Conservation (phyloP, 306 rosid species). For the Aeschynomene evenia region DNA sequence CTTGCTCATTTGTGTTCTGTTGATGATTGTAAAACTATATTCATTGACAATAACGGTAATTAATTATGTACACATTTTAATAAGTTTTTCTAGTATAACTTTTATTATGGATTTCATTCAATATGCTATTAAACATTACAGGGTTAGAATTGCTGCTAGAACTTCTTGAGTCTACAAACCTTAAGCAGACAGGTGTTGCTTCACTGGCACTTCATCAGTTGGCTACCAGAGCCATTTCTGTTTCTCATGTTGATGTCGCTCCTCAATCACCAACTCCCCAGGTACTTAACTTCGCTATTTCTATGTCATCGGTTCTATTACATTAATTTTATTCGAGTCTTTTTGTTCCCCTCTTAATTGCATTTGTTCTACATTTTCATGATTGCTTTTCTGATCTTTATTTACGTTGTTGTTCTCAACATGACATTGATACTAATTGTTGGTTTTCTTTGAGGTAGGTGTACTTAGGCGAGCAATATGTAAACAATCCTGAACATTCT, state of each 20-base stretch:
- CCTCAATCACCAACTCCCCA: constrained; percentile 85
- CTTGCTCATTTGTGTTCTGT: constrained; percentile 88
- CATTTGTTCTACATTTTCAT: background rate
- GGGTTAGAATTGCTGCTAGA: constrained; percentile 80
- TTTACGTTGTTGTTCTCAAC: background rate
- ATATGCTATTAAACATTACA: constrained; percentile 33
- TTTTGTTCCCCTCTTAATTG: background rate
- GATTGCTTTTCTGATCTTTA: background rate
- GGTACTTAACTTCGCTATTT: constrained; percentile 44
- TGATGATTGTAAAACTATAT: constrained; percentile 64
- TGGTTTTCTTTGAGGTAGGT: constrained; percentile 53
- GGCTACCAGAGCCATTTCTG: constrained; percentile 61
- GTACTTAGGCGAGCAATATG: constrained; percentile 70
- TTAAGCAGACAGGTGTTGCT: constrained; percentile 69
- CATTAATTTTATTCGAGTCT: background rate
- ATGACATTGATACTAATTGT: background rate
- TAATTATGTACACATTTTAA: background rate
- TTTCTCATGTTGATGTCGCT: constrained; percentile 70
- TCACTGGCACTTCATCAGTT: constrained; percentile 74
- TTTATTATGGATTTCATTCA: constrained; percentile 9
- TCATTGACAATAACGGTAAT: constrained; percentile 72
- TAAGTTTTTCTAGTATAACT: background rate
- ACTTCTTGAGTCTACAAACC: constrained; percentile 56
- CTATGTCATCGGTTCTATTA: background rate
- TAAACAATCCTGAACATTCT: constrained; percentile 70